Conservation (phyloP, 2,329 filamentous ascomycete species). For the Phialemoniopsis sp. region DNA sequence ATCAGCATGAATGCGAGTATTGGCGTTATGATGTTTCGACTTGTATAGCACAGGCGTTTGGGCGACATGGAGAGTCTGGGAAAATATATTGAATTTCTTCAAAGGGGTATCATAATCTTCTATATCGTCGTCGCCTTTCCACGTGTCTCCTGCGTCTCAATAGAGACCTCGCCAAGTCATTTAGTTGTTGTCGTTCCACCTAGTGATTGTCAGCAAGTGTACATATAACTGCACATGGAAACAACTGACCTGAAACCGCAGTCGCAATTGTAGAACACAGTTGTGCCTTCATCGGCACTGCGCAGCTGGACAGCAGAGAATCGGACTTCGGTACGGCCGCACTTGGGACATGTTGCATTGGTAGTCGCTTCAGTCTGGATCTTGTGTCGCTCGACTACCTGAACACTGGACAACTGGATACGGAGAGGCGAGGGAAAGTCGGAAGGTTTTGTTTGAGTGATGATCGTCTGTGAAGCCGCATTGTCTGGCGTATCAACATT, state of each 20-base stretch:
- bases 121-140: too few species aligned
- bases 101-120: too few species aligned
- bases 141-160: too few species aligned
- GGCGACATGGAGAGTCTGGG: too few species aligned
- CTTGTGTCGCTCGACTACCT: constrained; percentile 74
- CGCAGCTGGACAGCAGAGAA: constrained; percentile 83
- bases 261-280: constrained; percentile 84
- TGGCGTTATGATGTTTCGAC: not conserved
- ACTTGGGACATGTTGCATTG: constrained; percentile 71
- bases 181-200: constrained; percentile 59
- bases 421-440: constrained; percentile 89
- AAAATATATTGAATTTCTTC: too few species aligned
- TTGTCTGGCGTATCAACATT: constrained; percentile 50
- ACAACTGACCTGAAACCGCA: constrained; percentile 74
- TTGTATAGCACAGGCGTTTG: not conserved
- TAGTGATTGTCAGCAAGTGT: constrained; percentile 13
- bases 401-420: constrained; percentile 82
- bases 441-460: constrained; percentile 80
- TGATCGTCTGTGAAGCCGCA: constrained; percentile 68
- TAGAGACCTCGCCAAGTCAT: not conserved
- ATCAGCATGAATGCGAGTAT: not conserved
- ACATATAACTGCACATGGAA: not conserved
- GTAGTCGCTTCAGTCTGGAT: constrained; percentile 68
- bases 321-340: constrained; percentile 76
- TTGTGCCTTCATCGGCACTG: constrained; percentile 91